Conservation (phyloP, 75 land plant species). For the Cunninghamia lanceolata region DNA sequence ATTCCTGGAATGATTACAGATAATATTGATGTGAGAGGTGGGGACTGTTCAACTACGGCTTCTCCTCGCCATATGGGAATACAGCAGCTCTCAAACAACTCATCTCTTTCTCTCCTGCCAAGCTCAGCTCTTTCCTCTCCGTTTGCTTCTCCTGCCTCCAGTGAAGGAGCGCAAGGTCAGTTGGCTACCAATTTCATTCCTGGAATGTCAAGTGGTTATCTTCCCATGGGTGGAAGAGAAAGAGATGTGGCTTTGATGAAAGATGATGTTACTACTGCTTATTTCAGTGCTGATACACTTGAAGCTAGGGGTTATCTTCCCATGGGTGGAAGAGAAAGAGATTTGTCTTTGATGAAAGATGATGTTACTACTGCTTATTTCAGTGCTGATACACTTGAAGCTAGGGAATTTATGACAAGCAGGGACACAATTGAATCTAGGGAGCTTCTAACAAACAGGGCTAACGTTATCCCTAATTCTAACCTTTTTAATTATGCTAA, state of each 20-base stretch:
- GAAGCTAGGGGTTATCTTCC: constrained; percentile 28
- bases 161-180: constrained; percentile 28
- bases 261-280: constrained; percentile 24
- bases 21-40: constrained; percentile 24
- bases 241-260: constrained; percentile 27
- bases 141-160: constrained; percentile 32
- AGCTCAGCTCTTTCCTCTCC: constrained; percentile 22
- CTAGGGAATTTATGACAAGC: constrained; percentile 8
- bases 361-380: constrained; percentile 29
- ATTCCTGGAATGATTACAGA: constrained; percentile 25
- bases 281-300: constrained; percentile 37
- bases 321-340: constrained; percentile 20
- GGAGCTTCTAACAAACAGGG: constrained; percentile 12
- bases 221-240: constrained; percentile 23
- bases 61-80: constrained; percentile 30
- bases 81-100: constrained; percentile 22
- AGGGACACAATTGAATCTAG: constrained; percentile 14
- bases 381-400: constrained; percentile 35
- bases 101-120: constrained; percentile 32
- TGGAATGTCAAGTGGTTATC: constrained; percentile 23
- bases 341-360: constrained; percentile 25
- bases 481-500: constrained; percentile 11
- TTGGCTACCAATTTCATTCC: constrained; percentile 14
- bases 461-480: constrained; percentile 10
- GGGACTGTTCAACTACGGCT: constrained; percentile 38